These are phyloP conservation scores for Alternaria gansuensis DNA, from an alignment of 2,329 filamentous ascomycete species.

Conservation along the genomic window DNA sequence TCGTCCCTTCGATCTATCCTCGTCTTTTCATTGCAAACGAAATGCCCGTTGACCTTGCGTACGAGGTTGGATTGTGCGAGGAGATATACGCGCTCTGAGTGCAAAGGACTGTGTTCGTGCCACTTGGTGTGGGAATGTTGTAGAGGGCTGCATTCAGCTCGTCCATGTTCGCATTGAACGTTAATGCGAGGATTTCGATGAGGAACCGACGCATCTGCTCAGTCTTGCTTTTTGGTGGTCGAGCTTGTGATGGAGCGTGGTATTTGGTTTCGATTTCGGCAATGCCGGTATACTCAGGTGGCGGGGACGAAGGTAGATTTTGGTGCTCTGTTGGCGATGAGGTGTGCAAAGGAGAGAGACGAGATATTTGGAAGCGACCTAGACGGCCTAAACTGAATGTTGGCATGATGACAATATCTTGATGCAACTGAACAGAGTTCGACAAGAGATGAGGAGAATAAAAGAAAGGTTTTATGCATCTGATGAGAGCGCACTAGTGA, in stretches of 20 bases:
- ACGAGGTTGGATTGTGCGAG: not conserved
- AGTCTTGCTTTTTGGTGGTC: slow-evolving; percentile 5
- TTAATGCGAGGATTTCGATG: slow-evolving; percentile 3
- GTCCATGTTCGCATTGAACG: not conserved
- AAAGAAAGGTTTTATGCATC: slow-evolving; percentile 1
- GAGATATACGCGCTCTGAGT: not conserved
- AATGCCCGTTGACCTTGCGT: not conserved
- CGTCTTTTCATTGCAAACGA: not conserved
- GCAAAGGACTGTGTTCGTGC: not conserved
- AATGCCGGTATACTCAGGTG: slow-evolving; percentile 1
- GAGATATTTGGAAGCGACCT: slow-evolving; percentile 7
- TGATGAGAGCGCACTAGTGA: not conserved
- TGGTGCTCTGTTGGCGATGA: not conserved
- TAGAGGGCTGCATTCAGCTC: not conserved
- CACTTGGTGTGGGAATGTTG: not conserved
- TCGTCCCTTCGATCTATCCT: slow-evolving; percentile 2
- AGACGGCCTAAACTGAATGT: slow-evolving; percentile 2
- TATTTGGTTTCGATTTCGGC: slow-evolving; percentile 1
- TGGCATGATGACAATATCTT: not conserved
- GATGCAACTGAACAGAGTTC: not conserved
- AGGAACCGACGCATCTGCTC: not conserved
- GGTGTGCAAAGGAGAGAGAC: slow-evolving; percentile 2
- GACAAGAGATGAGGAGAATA: not conserved
- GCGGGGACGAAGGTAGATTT: not conserved
- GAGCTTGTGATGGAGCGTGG: not conserved